Conservation (phyloP, 176 grass and related monocot species). For the Pharus latifolius region DNA sequence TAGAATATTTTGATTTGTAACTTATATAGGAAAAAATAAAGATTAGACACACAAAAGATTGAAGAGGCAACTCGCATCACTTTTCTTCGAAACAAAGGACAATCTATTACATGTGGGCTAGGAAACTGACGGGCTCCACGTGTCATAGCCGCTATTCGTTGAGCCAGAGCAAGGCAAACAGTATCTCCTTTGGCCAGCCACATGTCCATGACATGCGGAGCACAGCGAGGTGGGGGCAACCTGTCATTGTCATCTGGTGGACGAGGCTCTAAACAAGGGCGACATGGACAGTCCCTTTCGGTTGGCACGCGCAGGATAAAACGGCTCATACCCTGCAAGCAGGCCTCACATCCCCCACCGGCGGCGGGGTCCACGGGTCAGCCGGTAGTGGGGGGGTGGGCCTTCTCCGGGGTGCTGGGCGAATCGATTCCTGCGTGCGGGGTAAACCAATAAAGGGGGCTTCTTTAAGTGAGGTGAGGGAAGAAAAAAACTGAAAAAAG, state of each 20-base stretch:
- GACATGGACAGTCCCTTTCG: conserved; percentile 4
- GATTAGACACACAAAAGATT: no score
- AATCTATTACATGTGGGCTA: neutral
- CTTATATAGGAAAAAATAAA: no score
- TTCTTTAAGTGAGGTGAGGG: conserved; percentile 12
- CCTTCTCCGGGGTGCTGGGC: conserved; percentile 5
- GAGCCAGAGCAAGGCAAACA: no score
- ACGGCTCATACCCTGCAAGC: no score
- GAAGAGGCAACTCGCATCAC: no score
- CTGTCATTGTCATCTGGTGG: neutral
- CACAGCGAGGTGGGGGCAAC: neutral
- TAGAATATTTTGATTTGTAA: no score
- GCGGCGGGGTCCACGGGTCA: neutral
- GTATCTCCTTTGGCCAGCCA: no score
- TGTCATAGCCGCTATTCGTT: neutral
- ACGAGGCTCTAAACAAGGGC: neutral
- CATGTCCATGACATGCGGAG: neutral
- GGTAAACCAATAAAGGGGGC: conserved; percentile 12
- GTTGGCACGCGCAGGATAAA: conserved; percentile 19
- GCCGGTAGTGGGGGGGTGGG: neutral
- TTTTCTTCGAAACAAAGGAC: neutral
- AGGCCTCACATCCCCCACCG: no score
- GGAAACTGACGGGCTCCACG: neutral
- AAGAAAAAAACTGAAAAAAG: neutral
- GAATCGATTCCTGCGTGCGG: conserved; percentile 39